Evolutionary conservation across 768 basidiomycete species (phyloP).

Genomic region (Pleurotus giganteus): DNA sequence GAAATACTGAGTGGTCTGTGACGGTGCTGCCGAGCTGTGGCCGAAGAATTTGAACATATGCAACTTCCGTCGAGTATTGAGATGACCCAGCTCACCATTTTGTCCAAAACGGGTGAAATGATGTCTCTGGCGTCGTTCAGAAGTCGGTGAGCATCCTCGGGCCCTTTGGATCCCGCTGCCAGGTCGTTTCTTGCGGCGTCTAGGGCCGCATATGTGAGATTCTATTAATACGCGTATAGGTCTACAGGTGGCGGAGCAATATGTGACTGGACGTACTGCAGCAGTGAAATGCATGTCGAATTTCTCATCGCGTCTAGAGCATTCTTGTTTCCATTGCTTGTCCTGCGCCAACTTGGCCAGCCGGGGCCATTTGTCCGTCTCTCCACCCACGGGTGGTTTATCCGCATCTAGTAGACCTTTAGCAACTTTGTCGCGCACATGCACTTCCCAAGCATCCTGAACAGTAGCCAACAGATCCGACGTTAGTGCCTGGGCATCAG

Average conservation of each 20-base stretch:
- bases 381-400: conserved; percentile 39
- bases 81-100: conserved; percentile 48
- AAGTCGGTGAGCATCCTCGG: conserved; percentile 50
- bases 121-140: conserved; percentile 79
- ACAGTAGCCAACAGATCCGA: conserved; percentile 56
- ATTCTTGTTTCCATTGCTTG: conserved; percentile 65
- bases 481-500: conserved; percentile 53
- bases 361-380: conserved; percentile 55
- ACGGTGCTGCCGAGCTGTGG: conserved; percentile 81
- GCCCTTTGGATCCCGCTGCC: conserved; percentile 35
- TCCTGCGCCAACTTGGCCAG: conserved; percentile 46
- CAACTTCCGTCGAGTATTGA: neutral
- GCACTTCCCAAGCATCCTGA: conserved; percentile 61
- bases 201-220: conserved; percentile 51
- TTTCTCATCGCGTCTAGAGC: conserved; percentile 82
- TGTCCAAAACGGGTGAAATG: conserved; percentile 69
- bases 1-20: conserved; percentile 83
- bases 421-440: conserved; percentile 59
- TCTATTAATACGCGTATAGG: conserved; percentile 26
- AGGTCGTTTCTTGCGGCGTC: conserved; percentile 43
- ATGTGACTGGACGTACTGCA: conserved; percentile 51
- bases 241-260: conserved; percentile 1
- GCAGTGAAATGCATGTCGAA: conserved; percentile 85
- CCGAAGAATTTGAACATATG: conserved; percentile 11
- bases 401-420: conserved; percentile 58